Evolutionary conservation across 495 filamentous ascomycete species (phyloP), one percentile per base, ranked within the genome.

Genomic region (Lophium mytilinum): DNA sequence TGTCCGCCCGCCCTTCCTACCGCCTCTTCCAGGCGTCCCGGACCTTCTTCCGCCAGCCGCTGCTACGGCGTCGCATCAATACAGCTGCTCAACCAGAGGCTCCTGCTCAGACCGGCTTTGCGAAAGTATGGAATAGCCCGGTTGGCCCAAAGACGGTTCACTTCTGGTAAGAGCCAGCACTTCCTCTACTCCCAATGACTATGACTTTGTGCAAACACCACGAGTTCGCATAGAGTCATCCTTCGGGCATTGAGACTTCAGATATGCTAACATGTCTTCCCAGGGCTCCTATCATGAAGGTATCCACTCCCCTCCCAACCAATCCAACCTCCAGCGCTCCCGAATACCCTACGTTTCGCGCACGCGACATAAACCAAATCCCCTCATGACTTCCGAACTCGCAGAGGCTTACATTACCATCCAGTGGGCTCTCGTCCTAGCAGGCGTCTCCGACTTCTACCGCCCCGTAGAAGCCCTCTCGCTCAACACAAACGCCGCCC

Each of bases 241-340:
- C 37, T 50, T 11, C 12, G 37, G 2, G 49, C 45, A 21, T 48
- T 33, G 15, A 33, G 45, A 47, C 21, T n/a, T 45, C 4, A 30
- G 17, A 33, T 50, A 4, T 37, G 15, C 43, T 56, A 53, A 19
- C 30, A 49, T 55, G 33, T 40, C 45, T 14, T 60, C 40, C 33
- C 64, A 92, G 88, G 90, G 93, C 92, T 21, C 92, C 92, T 34
- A 83, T 98, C 36, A 95, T 96, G 88, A 98, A 96, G 85, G 86
- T 88, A 80, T 64, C 71, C 45, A 9, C 14, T 8, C 45, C 45
- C 55, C 40, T 36, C 46, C 58, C 24, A 59, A 49, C 58, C 24
- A 59, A 49, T 49, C 47, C 52, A 12, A 48, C 30, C 8, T 45
- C 8, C 8, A 50, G 24, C 52, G 14, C 52, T 34, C 8, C 19